phyloP scores from a whole-genome alignment of 225 moss, liverwort and hornwort species.

The Antitrichia curtipendula region DNA sequence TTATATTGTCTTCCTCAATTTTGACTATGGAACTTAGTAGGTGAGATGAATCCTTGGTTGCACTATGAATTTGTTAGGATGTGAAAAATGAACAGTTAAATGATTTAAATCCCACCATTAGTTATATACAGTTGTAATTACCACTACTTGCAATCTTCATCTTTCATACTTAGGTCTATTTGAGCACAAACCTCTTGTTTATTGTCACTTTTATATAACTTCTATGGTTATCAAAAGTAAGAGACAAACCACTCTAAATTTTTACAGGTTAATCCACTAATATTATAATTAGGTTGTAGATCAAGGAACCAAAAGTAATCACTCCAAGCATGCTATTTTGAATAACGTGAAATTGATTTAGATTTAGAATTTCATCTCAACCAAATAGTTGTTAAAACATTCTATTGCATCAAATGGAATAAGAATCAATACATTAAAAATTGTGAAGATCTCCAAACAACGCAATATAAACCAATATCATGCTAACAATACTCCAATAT shows the following conservation, averaged over 20 bases:
- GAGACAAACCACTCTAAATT: background rate
- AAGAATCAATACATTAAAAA: no score
- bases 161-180: background rate
- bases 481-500: no score
- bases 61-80: background rate
- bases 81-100: background rate
- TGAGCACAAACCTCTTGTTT: background rate
- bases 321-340: background rate
- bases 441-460: no score
- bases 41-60: background rate
- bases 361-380: rapidly evolving
- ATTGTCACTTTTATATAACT: background rate
- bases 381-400: background rate
- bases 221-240: background rate
- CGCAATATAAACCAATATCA: no score
- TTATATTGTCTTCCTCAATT: rapidly evolving
- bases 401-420: background rate
- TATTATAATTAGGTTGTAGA: background rate
- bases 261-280: background rate
- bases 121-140: background rate
- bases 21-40: background rate
- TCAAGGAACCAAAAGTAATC: no score
- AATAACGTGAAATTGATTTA: background rate
- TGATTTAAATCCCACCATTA: background rate
- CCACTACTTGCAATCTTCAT: background rate